phyloP scores from a whole-genome alignment of 2,329 filamentous ascomycete species.

The Arachnopeziza araneosa region DNA sequence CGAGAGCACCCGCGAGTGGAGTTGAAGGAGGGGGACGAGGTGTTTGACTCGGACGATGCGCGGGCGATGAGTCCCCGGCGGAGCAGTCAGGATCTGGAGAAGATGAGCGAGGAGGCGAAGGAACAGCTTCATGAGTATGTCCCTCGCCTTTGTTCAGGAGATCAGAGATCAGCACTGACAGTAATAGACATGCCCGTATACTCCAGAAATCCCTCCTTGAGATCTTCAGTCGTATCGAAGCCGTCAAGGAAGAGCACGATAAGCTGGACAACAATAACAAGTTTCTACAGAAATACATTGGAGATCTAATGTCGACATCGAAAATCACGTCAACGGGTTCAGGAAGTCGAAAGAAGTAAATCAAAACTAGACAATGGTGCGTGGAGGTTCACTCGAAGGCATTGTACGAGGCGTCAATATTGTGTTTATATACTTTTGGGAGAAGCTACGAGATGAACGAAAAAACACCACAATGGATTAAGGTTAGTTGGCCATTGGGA shows the following conservation, averaged over 20 bases:
- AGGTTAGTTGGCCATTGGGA: slow-evolving; percentile 1
- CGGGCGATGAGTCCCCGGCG: slow-evolving; percentile 90
- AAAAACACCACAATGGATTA: neutral
- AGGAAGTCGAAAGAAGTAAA: slow-evolving; percentile 23
- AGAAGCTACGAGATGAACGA: neutral
- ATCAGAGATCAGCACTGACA: slow-evolving; percentile 7
- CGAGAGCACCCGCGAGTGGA: slow-evolving; percentile 70
- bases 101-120: slow-evolving; percentile 76
- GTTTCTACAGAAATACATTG: slow-evolving; percentile 96
- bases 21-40: slow-evolving; percentile 58
- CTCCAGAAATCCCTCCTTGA: slow-evolving; percentile 85
- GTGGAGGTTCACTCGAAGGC: neutral
- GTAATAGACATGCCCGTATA: slow-evolving; percentile 71
- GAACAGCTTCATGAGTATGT: slow-evolving; percentile 53
- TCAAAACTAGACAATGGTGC: neutral
- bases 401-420: neutral
- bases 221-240: slow-evolving; percentile 90
- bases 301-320: slow-evolving; percentile 85
- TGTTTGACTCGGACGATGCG: slow-evolving; percentile 79
- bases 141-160: neutral
- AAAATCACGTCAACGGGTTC: slow-evolving; percentile 55
- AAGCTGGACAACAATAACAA: slow-evolving; percentile 96
- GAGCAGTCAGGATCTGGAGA: slow-evolving; percentile 86
- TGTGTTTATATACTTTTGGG: neutral
- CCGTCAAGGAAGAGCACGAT: slow-evolving; percentile 89